A percentile compares a stretch with the other conserved stretches of the same genome.
Conservation (phyloP, 768 basidiomycete genomes). For the Baorangia bicolor region DNA sequence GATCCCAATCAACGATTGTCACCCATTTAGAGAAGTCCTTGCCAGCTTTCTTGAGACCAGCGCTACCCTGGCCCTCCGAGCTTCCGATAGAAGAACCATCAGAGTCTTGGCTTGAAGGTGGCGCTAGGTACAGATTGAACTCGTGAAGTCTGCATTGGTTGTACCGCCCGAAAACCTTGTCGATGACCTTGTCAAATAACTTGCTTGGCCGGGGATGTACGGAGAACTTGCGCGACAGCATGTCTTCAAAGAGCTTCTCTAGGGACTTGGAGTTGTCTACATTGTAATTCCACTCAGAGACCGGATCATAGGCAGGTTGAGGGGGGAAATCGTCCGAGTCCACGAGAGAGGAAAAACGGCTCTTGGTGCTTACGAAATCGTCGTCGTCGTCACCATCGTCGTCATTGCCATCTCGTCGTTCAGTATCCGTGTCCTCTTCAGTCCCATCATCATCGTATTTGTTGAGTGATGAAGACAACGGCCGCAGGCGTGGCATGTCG, state of each 20-base stretch:
- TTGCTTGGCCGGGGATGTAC: slow-evolving; percentile 53
- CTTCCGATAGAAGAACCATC: slow-evolving; percentile 23
- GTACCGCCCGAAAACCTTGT: slow-evolving; percentile 50
- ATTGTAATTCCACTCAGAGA: slow-evolving; percentile 42
- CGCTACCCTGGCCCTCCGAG: slow-evolving; percentile 26
- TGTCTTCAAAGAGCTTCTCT: slow-evolving; percentile 58
- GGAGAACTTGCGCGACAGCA: slow-evolving; percentile 52
- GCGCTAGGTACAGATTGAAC: slow-evolving; percentile 59
- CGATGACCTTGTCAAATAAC: slow-evolving; percentile 46
- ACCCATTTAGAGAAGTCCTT: slow-evolving; percentile 38
- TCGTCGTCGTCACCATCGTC: slow-evolving; percentile 33
- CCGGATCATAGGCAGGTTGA: slow-evolving; percentile 21
- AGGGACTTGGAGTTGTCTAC: slow-evolving; percentile 43
- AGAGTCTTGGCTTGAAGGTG: slow-evolving; percentile 31
- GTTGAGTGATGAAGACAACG: slow-evolving; percentile 21
- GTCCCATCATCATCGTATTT: slow-evolving; percentile 16
- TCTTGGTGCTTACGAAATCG: slow-evolving; percentile 33
- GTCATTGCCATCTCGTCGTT: slow-evolving; percentile 2
- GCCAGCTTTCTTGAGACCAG: slow-evolving; percentile 28
- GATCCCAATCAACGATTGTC: slow-evolving; percentile 36
- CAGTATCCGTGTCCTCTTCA: slow-evolving; percentile 22
- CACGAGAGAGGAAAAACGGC: slow-evolving; percentile 24
- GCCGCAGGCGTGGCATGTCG: neutral
- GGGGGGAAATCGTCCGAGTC: slow-evolving; percentile 21
- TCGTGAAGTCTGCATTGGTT: slow-evolving; percentile 43